Percentiles rank a stretch among this genome's conserved stretches.
Evolutionary conservation across 371 early-diverging fungal genomes (phyloP).

Genomic region (Mycotypha africana): DNA sequence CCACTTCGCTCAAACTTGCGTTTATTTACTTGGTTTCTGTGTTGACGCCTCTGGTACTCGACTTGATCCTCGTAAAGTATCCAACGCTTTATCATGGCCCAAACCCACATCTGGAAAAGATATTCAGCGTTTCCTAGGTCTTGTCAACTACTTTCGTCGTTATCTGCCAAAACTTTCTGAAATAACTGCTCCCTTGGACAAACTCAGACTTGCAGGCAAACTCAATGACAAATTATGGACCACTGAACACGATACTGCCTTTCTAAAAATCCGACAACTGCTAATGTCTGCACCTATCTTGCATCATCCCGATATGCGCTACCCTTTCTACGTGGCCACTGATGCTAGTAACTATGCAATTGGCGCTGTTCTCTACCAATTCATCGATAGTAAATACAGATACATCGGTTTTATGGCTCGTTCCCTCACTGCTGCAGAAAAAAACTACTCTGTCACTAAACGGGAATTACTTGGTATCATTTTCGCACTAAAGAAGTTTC

Average conservation of each 20-base stretch:
- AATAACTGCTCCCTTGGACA: conserved; percentile 17
- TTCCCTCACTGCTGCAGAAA: neutral
- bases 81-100: conserved; percentile 1
- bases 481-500: conserved; percentile 23
- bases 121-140: conserved; percentile 9
- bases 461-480: conserved; percentile 3
- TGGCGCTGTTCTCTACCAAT: conserved; percentile 27
- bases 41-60: too few relatives aligned
- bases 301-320: conserved; percentile 16
- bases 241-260: neutral
- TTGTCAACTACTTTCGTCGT: conserved; percentile 20
- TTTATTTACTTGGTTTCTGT: too few relatives aligned
- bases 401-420: conserved; percentile 20
- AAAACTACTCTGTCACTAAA: neutral
- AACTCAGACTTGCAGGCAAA: conserved; percentile 6
- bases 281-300: conserved; percentile 1
- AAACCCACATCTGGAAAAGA: conserved; percentile 4
- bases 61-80: conserved; percentile 8
- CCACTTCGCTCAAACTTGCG: too few relatives aligned
- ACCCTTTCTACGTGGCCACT: conserved; percentile 27
- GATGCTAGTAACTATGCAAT: conserved; percentile 38
- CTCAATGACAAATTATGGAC: conserved; percentile 5
- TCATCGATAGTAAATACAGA: neutral
- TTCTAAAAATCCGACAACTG: conserved; percentile 2
- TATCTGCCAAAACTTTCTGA: conserved; percentile 8